These are phyloP conservation scores for Nothopassalora personata DNA, from an alignment of 2,329 filamentous ascomycete genomes.

Conservation along the genomic window DNA sequence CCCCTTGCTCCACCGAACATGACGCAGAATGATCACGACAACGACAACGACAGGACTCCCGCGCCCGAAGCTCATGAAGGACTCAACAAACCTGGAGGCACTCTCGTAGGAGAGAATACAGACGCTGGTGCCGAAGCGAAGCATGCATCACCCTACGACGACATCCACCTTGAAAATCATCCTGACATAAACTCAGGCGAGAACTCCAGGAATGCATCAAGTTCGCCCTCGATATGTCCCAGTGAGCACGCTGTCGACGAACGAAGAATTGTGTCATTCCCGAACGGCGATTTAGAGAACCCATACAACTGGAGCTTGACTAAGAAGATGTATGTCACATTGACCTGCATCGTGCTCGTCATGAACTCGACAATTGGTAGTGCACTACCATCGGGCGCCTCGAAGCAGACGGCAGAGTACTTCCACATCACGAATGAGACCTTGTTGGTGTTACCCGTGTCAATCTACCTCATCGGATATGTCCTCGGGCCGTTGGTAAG, in stretches of 20 bases:
- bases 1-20: constrained; percentile 2
- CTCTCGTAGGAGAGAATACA: constrained; percentile 7
- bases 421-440: constrained; percentile 50
- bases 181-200: constrained; percentile 22
- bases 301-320: constrained; percentile 38
- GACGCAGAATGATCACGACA: constrained; percentile 4
- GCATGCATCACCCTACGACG: background rate
- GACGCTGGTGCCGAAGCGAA: constrained; percentile 2
- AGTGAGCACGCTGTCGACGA: constrained; percentile 8
- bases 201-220: constrained; percentile 25
- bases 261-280: constrained; percentile 35
- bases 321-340: constrained; percentile 52
- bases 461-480: constrained; percentile 48
- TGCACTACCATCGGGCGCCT: constrained; percentile 59
- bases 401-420: constrained; percentile 52
- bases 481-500: constrained; percentile 38
- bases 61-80: constrained; percentile 5
- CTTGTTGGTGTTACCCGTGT: constrained; percentile 44
- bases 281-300: constrained; percentile 36
- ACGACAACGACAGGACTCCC: constrained; percentile 39
- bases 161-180: constrained; percentile 18
- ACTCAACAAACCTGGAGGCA: constrained; percentile 4
- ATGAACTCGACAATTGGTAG: constrained; percentile 65
- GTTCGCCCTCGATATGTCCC: constrained; percentile 11
- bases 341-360: constrained; percentile 54